phyloP scores from a whole-genome alignment of 495 filamentous ascomycete genomes.

The Penicillium diatomitis region DNA sequence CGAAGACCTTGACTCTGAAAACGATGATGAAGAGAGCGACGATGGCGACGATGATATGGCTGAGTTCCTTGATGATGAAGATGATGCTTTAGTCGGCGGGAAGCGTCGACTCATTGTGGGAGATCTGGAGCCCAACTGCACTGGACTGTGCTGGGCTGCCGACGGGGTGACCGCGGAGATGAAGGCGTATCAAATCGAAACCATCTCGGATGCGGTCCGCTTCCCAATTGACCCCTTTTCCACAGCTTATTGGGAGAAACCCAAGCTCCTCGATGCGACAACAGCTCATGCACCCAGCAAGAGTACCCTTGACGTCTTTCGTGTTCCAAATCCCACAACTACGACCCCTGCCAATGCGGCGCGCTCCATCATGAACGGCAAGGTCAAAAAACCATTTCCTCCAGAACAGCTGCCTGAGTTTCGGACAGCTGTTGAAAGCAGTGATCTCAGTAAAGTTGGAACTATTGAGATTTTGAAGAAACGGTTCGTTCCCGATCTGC shows the following conservation, averaged over 20 bases:
- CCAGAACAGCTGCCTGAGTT: constrained; percentile 62
- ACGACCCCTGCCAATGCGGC: constrained; percentile 5
- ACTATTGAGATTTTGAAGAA: constrained; percentile 69
- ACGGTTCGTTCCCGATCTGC: constrained; percentile 26
- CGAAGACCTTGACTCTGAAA: constrained; percentile 66
- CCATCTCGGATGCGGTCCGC: constrained; percentile 47
- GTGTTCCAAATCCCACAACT: constrained; percentile 6
- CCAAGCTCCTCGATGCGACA: constrained; percentile 8
- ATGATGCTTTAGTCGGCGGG: constrained; percentile 29
- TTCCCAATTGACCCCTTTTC: constrained; percentile 80
- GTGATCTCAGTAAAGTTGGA: constrained; percentile 65
- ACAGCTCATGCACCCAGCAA: constrained; percentile 3
- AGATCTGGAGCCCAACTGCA: constrained; percentile 66
- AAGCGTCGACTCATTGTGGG: constrained; percentile 46
- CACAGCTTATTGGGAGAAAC: constrained; percentile 64
- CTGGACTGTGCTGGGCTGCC: constrained; percentile 77
- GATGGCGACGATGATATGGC: constrained; percentile 48
- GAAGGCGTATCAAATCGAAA: constrained; percentile 56
- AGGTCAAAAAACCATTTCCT: constrained; percentile 35
- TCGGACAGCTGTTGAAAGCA: constrained; percentile 57
- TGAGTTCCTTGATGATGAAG: constrained; percentile 45
- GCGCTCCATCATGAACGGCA: constrained; percentile 10
- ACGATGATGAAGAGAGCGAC: constrained; percentile 58
- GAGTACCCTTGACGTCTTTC: constrained; percentile 20
- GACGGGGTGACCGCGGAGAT: constrained; percentile 34